Evolutionary conservation across 441 rosid genomes (phyloP).

Genomic region (Arabidopsis hybrid): DNA sequence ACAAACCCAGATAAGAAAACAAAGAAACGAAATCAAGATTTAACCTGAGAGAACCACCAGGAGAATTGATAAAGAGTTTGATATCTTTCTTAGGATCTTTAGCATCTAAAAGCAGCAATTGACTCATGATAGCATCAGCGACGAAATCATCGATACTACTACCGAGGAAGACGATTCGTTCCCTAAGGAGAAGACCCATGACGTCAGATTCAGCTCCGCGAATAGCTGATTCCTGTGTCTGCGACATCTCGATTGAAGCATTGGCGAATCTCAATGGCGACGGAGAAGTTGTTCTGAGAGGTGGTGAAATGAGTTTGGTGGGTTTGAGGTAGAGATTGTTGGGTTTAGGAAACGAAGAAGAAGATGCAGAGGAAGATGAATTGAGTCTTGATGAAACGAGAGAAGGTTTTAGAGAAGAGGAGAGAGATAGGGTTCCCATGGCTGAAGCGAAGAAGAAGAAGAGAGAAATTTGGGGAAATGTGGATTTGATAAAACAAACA

Average conservation of each 20-base stretch:
- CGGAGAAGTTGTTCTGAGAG: constrained; percentile 46
- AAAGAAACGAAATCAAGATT: neutral
- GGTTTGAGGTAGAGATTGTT: constrained; percentile 40
- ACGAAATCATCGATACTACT: constrained; percentile 77
- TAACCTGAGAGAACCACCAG: constrained; percentile 96
- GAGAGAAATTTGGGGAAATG: constrained; percentile 19
- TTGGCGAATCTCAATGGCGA: constrained; percentile 41
- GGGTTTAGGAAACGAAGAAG: constrained; percentile 40
- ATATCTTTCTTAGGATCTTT: constrained; percentile 90
- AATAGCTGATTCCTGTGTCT: constrained; percentile 66
- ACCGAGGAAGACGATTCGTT: constrained; percentile 86
- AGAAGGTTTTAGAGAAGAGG: constrained; percentile 52
- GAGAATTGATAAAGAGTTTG: constrained; percentile 81
- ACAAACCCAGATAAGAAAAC: constrained; percentile 17
- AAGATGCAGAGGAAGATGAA: constrained; percentile 30
- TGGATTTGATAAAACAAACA: constrained; percentile 33
- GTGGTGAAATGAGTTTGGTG: constrained; percentile 45
- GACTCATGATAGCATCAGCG: constrained; percentile 89
- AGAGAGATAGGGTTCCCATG: constrained; percentile 68
- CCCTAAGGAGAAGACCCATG: constrained; percentile 85
- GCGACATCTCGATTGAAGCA: constrained; percentile 50
- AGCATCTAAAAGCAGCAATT: constrained; percentile 86
- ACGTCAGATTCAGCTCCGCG: constrained; percentile 79
- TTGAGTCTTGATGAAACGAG: constrained; percentile 42
- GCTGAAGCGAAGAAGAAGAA: constrained; percentile 33